Evolutionary conservation across 2,329 filamentous ascomycete genomes (phyloP).

Genomic region (Ampelomyces quisqualis): DNA sequence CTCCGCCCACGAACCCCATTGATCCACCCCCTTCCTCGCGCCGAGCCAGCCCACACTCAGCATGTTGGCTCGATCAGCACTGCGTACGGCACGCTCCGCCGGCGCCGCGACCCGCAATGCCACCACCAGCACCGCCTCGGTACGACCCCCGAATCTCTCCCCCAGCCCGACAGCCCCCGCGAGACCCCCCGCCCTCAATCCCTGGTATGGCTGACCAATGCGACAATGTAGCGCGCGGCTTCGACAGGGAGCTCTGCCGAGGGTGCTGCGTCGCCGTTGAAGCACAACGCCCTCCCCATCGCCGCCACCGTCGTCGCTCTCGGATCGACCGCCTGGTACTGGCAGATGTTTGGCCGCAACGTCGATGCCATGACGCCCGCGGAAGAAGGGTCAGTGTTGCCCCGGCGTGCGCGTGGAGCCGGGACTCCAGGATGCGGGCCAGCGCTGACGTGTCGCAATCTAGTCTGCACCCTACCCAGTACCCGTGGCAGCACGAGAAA

Average conservation of each 20-base stretch:
- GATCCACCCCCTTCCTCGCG: conserved; percentile 36
- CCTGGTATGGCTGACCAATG: conserved; percentile 35
- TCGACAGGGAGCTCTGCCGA: conserved; percentile 73
- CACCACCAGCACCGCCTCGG: conserved; percentile 50
- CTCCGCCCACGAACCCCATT: conserved; percentile 40
- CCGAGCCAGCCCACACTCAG: conserved; percentile 51
- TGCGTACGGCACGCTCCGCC: conserved; percentile 85
- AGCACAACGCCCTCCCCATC: conserved; percentile 81
- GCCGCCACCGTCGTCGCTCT: conserved; percentile 83
- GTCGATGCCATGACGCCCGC: conserved; percentile 87
- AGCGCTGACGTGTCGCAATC: conserved; percentile 26
- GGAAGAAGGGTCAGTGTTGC: conserved; percentile 89
- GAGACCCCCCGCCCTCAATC: conserved; percentile 37
- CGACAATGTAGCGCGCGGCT: conserved; percentile 54
- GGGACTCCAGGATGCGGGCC: conserved; percentile 13
- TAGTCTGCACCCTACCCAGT: conserved; percentile 87
- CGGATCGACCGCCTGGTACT: conserved; percentile 95
- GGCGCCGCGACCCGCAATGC: conserved; percentile 73
- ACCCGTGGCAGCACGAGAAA: conserved; percentile 94
- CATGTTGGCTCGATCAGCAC: conserved; percentile 92
- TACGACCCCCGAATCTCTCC: conserved; percentile 42
- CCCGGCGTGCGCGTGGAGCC: conserved; percentile 1
- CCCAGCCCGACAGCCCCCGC: conserved; percentile 26
- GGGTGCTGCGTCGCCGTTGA: conserved; percentile 71
- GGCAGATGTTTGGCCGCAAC: conserved; percentile 88